Base-by-base conservation (phyloP, 495 filamentous ascomycete genomes). In the Neurospora pannonica region DNA sequence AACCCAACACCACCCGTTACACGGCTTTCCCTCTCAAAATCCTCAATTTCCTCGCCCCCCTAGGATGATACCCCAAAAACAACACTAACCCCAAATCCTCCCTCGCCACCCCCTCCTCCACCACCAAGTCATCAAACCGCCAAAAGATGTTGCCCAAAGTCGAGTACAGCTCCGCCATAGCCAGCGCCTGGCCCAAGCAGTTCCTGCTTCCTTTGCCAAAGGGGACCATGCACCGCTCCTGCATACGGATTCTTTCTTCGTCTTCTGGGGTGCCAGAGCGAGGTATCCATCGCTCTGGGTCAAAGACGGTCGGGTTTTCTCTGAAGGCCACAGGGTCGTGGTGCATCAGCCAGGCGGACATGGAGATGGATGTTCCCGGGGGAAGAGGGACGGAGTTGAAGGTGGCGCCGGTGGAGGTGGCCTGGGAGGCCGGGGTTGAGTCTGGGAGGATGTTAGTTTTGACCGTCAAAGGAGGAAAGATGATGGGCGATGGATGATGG, bases 111-210 rank as follows among this genome's bases (percentile, higher is more conserved):
- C 62, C 70, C 0, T 43, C 70, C 24, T 70, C 21, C 2, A 74
- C 40, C 3, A 21, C 19, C 9, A 77, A n/a, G 11, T 38, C 43
- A 15, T 36, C 42, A 48, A 77, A 77, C 0, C 82, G 77, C 2
- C 81, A 80, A 76, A 86, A 87, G 0, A 89, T 69, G 13, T 75
- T 82, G 21, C 82, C 82, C 1, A 89, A n/a, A 4, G 76, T 78
- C 36, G 85, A 78, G 71, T 84, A 83, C 60, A 88, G 77, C 74
- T 89, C 86, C 13, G 80, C 81, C 70, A 83, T 81, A 0, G 84
- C 87, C 19, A 90, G 75, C 71, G 84, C 83, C 73, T 82, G 81
- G 7, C 87, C 88, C 4, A 85, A n/a, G 77, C 88, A 90, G 8
- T 74, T 76, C n/a, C 86, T 76, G 8, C 72, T 78, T 0, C 88